phyloP scores from a whole-genome alignment of 345 rosid species.

The Eucalyptus albens region DNA sequence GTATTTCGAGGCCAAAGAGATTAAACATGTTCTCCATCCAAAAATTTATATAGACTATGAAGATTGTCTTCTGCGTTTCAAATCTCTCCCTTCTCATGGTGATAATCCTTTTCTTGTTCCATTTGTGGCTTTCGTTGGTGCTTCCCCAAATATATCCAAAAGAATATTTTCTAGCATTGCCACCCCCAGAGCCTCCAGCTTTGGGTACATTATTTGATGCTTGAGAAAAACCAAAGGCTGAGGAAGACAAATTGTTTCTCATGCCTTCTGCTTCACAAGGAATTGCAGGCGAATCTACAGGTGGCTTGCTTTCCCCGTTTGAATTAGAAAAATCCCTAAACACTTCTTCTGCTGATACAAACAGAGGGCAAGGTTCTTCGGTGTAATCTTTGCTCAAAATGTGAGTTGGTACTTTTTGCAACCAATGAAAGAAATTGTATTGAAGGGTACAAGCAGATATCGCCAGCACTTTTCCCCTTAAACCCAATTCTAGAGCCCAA shows the following conservation, averaged over 20 bases:
- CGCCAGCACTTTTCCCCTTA: conserved; percentile 82
- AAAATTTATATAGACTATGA: conserved; percentile 69
- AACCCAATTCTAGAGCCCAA: conserved; percentile 71
- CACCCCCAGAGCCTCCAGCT: conserved; percentile 33
- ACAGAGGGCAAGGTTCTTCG: conserved; percentile 89
- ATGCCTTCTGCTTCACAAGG: conserved; percentile 13
- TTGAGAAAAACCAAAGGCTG: conserved; percentile 18
- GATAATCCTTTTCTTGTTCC: conserved; percentile 68
- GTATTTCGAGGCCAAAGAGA: conserved; percentile 92
- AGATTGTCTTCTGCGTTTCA: conserved; percentile 56
- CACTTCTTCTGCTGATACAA: conserved; percentile 55
- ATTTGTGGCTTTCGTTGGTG: conserved; percentile 61
- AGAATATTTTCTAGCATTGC: conserved; percentile 45
- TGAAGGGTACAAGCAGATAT: conserved; percentile 84
- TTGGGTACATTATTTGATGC: conserved; percentile 20
- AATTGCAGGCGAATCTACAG: conserved; percentile 7
- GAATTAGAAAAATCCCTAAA: conserved; percentile 21
- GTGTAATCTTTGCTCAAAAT: conserved; percentile 36
- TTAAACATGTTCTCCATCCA: conserved; percentile 87
- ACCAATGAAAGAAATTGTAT: conserved; percentile 50
- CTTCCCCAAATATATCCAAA: conserved; percentile 90
- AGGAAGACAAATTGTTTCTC: conserved; percentile 33
- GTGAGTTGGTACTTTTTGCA: conserved; percentile 49
- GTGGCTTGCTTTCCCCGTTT: conserved; percentile 30
- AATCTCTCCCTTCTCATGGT: conserved; percentile 75